Conservation (phyloP, 164 flowering plant species). For the Vitis cinerea region DNA sequence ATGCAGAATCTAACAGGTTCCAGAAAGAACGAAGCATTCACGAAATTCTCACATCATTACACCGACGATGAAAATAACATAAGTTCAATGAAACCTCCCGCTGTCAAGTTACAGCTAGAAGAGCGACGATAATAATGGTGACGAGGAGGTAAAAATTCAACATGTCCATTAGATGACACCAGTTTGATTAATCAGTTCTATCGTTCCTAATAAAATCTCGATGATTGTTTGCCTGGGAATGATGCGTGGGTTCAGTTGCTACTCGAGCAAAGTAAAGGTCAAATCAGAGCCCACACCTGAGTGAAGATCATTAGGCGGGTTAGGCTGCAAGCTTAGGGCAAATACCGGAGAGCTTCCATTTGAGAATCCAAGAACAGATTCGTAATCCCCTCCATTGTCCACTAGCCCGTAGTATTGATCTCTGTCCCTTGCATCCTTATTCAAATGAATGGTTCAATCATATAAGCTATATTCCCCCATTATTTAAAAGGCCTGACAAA, state of each 20-base stretch:
- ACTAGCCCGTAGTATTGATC: slow-evolving; percentile 39
- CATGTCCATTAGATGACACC: neutral
- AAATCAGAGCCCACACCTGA: slow-evolving; percentile 32
- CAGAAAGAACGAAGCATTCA: neutral
- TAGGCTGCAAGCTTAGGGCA: slow-evolving; percentile 32
- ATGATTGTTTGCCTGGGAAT: too few species aligned
- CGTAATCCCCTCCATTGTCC: slow-evolving; percentile 40
- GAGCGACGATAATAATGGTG: neutral
- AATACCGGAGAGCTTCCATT: slow-evolving; percentile 20
- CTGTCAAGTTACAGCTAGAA: neutral
- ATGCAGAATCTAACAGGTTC: too few species aligned
- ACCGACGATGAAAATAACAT: neutral
- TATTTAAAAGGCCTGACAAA: neutral
- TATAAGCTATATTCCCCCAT: neutral
- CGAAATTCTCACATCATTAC: neutral
- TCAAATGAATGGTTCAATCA: neutral
- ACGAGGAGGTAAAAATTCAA: neutral
- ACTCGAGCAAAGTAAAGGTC: slow-evolving; percentile 35
- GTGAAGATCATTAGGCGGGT: slow-evolving; percentile 12
- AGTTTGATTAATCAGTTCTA: too few species aligned
- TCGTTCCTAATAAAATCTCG: too few species aligned
- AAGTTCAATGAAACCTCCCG: neutral
- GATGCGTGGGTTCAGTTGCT: neutral
- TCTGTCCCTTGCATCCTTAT: slow-evolving; percentile 29
- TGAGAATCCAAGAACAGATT: slow-evolving; percentile 23